A percentile compares a stretch with the other conserved stretches of the same genome.
phyloP scores from a whole-genome alignment of 306 rosid genomes.

The Abrus pulchellus region DNA sequence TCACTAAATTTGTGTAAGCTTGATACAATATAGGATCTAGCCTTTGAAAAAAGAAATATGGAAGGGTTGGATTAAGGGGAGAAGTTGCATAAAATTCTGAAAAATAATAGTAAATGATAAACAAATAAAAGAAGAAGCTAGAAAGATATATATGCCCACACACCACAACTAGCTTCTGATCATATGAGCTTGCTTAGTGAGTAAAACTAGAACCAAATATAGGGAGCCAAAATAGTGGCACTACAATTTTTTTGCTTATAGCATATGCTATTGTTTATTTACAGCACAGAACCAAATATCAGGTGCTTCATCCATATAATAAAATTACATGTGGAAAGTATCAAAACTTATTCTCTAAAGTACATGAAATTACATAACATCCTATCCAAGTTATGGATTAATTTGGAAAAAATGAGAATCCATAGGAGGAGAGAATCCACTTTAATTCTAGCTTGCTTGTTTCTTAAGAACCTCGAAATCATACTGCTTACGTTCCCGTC shows the following conservation, averaged over 20 bases:
- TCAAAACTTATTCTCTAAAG: background rate
- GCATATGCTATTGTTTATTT: background rate
- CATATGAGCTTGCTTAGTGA: background rate
- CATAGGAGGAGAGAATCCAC: background rate
- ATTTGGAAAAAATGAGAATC: background rate
- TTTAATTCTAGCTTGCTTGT: conserved; percentile 7
- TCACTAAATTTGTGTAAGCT: background rate
- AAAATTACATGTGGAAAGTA: background rate
- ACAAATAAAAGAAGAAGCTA: background rate
- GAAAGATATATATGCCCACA: background rate
- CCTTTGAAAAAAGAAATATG: background rate
- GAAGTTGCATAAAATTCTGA: background rate
- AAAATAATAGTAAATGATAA: background rate
- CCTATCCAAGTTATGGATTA: background rate
- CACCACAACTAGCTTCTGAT: background rate
- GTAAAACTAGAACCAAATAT: background rate
- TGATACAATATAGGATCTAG: background rate
- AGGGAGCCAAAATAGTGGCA: background rate
- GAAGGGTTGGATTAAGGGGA: background rate
- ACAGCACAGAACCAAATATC: background rate
- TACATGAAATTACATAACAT: background rate
- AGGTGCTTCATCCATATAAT: background rate
- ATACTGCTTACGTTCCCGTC: background rate
- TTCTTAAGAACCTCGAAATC: background rate
- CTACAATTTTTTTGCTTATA: background rate